Evolutionary conservation across 768 basidiomycete genomes (phyloP).

Genomic region (Tricholoma sp.): DNA sequence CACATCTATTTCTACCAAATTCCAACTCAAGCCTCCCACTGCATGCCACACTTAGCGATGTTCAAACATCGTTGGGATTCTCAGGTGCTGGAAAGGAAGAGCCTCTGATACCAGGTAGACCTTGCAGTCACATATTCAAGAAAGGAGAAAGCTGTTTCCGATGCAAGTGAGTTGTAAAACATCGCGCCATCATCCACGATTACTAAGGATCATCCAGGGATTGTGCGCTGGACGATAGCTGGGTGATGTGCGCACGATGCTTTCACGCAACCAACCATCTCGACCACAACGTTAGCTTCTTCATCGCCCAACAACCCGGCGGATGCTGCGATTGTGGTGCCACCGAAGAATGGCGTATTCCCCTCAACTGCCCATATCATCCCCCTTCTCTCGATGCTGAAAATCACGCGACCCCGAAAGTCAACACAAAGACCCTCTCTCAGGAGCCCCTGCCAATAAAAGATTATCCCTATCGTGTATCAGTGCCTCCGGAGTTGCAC

Average conservation of each 20-base stretch:
- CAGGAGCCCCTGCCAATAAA: constrained; percentile 56
- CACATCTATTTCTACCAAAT: constrained; percentile 66
- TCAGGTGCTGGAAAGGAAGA: constrained; percentile 57
- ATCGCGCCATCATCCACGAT: neutral
- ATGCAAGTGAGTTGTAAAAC: constrained; percentile 70
- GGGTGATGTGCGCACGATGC: constrained; percentile 85
- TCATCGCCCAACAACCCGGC: constrained; percentile 86
- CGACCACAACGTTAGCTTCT: constrained; percentile 90
- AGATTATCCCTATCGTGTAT: constrained; percentile 51
- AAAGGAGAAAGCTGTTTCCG: constrained; percentile 91
- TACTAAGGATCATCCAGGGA: constrained; percentile 48
- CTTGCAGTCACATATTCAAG: constrained; percentile 83
- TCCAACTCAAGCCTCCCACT: constrained; percentile 58
- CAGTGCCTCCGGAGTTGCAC: constrained; percentile 59
- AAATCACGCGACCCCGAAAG: constrained; percentile 36
- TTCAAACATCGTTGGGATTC: constrained; percentile 55
- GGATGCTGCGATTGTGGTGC: constrained; percentile 97
- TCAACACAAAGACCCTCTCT: constrained; percentile 35
- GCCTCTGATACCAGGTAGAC: constrained; percentile 57
- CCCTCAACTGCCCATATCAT: constrained; percentile 70
- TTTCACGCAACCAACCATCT: constrained; percentile 85
- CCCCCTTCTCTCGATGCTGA: constrained; percentile 41
- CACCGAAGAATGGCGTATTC: constrained; percentile 74
- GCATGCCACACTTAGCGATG: constrained; percentile 62
- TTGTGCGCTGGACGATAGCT: constrained; percentile 85